These are phyloP conservation scores for Fomitiporia mediterranea DNA, from an alignment of 1,284 basidiomycete species.

Conservation along the genomic window DNA sequence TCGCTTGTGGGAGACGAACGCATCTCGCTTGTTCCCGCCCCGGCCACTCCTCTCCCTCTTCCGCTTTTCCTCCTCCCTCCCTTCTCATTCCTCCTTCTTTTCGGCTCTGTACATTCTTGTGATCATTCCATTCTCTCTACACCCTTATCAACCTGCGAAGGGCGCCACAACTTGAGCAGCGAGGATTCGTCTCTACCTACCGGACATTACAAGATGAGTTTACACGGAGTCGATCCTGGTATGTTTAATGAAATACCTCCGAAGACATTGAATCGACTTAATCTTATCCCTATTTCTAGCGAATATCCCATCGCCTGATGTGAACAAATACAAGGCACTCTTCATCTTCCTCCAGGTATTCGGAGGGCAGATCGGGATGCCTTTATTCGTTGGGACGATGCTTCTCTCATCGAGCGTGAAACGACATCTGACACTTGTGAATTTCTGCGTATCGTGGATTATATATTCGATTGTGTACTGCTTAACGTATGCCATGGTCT, in stretches of 20 bases:
- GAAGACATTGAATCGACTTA: not conserved
- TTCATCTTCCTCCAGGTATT: slow-evolving; percentile 17
- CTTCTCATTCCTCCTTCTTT: not conserved
- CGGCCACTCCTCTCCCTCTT: not conserved
- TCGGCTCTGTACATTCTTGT: not conserved
- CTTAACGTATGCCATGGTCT: slow-evolving; percentile 5
- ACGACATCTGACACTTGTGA: slow-evolving; percentile 15
- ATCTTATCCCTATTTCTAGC: not conserved
- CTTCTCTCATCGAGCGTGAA: slow-evolving; percentile 14
- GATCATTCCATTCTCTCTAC: not conserved
- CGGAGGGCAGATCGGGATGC: slow-evolving; percentile 19
- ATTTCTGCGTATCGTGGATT: slow-evolving; percentile 18
- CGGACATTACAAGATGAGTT: no score
- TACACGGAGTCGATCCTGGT: slow-evolving; percentile 1
- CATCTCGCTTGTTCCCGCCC: not conserved
- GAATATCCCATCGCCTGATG: slow-evolving; percentile 5
- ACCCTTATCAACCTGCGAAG: no score
- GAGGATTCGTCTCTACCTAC: not conserved
- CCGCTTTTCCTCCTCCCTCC: not conserved
- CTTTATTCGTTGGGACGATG: slow-evolving; percentile 19
- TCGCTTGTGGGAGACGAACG: not conserved
- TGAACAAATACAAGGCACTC: not conserved
- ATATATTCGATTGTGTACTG: slow-evolving; percentile 18
- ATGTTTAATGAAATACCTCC: not conserved
- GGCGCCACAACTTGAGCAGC: no score